Evolutionary conservation across 306 rosid species (phyloP), one percentile per base, ranked within the genome.

Genomic region (Prunus padus): DNA sequence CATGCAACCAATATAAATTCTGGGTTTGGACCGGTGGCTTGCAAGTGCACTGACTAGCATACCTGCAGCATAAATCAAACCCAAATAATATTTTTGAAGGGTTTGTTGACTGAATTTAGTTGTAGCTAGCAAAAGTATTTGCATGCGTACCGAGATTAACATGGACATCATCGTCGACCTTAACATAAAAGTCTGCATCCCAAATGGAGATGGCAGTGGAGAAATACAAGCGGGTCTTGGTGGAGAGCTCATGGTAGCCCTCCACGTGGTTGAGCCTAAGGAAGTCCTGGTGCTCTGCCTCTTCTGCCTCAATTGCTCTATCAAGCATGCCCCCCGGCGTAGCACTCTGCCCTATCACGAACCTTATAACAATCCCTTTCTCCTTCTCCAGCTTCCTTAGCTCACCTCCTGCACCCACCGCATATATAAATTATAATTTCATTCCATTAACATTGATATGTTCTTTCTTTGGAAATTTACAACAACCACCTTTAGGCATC

Each of bases 1-100:
- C 98, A 94, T 94, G 83, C 98, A 94, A 30, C 98, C 98, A 71
- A 94, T 86, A 20, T 94, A 94, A 74, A 86, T 69, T 69, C 97
- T 86, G 40, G 98, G 95, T 40, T 81, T 91, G 7, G 88, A 80
- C 26, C 93, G 72, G 72, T 90, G 84, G 68, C 78, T 85, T 8
- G 88, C 90, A 37, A 94, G 91, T 16, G 94, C 83, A 26, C 55
- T 79, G 75, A 59, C 87, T 12, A 94, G 79, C 82, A 40, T 79
- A 20, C 91, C 97, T 85, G 61, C 75, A 80, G 3, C 25, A 14
- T 10, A 47, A 2, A 11, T 47, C 13, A 47, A 37, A 37, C 42
- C 42, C 42, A 37, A 6, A 5, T 7, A 37, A 37, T 37, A 7
- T 37, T 37, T 37, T 37, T 37, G 42, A 37, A 37, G n/a, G n/a